phyloP scores from a whole-genome alignment of 129 eudicot species.

The Solidago caesia region DNA sequence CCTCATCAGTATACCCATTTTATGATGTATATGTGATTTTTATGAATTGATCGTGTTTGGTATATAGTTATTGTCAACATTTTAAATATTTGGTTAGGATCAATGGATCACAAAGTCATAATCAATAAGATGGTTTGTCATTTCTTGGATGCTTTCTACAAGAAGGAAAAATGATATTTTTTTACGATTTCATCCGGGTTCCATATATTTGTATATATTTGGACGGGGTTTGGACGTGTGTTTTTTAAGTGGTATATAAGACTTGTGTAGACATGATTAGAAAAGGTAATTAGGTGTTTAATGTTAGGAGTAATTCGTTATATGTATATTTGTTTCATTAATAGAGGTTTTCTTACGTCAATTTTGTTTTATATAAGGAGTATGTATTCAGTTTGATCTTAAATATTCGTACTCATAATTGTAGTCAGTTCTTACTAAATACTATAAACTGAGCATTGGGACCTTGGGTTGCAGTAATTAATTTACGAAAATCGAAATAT shows the following conservation, averaged over 20 bases:
- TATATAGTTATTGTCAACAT: background rate
- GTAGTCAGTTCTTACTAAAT: too few relatives aligned
- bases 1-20: too few relatives aligned
- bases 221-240: background rate
- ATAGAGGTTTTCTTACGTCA: too few relatives aligned
- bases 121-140: background rate
- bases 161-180: background rate
- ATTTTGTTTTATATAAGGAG: too few relatives aligned
- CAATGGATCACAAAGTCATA: background rate
- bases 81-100: background rate
- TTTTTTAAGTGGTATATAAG: background rate
- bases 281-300: background rate
- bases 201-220: background rate
- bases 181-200: background rate
- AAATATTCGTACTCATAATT: too few relatives aligned
- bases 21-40: background rate
- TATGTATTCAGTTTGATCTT: too few relatives aligned
- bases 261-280: constrained; percentile 1
- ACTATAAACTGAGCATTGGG: too few relatives aligned
- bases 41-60: background rate
- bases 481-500: too few relatives aligned
- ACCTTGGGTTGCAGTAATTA: too few relatives aligned
- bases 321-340: too few relatives aligned
- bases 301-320: too few relatives aligned
- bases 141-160: background rate